Conservation (phyloP, 208 protist species). For the Trypanosoma boissoni region DNA sequence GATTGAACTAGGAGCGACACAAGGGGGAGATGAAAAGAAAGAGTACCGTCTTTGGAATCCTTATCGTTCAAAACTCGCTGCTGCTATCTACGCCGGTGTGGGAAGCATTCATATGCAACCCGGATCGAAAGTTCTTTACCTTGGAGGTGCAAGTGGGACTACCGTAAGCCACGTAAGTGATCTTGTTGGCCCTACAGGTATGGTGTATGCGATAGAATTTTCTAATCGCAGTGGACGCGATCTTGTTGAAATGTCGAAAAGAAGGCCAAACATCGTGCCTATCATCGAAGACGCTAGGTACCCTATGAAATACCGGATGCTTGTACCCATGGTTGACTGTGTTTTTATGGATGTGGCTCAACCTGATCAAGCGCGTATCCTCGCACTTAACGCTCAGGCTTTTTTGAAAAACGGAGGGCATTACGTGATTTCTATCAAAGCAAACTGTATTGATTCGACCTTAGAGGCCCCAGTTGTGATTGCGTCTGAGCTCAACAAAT, state of each 20-base stretch:
- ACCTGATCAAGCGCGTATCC: slow-evolving; percentile 99
- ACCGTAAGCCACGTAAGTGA: slow-evolving; percentile 99
- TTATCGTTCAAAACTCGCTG: slow-evolving; percentile 99
- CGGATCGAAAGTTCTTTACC: slow-evolving; percentile 99
- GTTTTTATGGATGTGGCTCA: slow-evolving; percentile 99
- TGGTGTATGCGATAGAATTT: slow-evolving; percentile 99
- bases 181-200: slow-evolving; percentile 98
- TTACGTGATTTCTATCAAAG: slow-evolving; percentile 99
- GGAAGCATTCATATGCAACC: slow-evolving; percentile 98
- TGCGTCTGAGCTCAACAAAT: slow-evolving; percentile 96
- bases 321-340: slow-evolving; percentile 99
- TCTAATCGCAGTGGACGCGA: slow-evolving; percentile 99
- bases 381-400: slow-evolving; percentile 98
- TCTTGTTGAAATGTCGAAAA: slow-evolving; percentile 99
- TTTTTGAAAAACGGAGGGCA: slow-evolving; percentile 99
- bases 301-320: slow-evolving; percentile 99
- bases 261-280: slow-evolving; percentile 99
- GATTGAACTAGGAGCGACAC: slow-evolving; percentile 86
- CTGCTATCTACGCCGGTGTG: slow-evolving; percentile 98
- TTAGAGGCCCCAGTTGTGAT: slow-evolving; percentile 97
- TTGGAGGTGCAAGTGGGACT: slow-evolving; percentile 99
- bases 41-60: slow-evolving; percentile 99
- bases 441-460: slow-evolving; percentile 99
- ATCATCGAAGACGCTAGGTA: slow-evolving; percentile 99
- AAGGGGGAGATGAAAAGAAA: slow-evolving; percentile 94